Evolutionary conservation across 345 rosid genomes (phyloP).

Genomic region (Hevea brasiliensis): DNA sequence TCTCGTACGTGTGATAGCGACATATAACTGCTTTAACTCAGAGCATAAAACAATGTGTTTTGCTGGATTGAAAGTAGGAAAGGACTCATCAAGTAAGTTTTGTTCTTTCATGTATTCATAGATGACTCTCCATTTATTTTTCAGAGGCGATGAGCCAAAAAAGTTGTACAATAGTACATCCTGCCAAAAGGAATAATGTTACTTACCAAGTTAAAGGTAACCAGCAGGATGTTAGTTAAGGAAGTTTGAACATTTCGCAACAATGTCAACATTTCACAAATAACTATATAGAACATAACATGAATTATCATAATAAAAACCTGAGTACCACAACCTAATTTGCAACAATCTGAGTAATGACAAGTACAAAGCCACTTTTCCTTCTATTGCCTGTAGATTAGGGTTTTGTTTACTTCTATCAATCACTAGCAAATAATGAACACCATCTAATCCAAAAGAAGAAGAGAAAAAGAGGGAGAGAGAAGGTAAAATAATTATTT

Average conservation of each 20-base stretch:
- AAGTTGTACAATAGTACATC: conserved; percentile 49
- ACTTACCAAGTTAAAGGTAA: neutral
- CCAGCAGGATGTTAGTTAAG: neutral
- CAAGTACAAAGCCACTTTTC: neutral
- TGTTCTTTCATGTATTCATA: conserved; percentile 43
- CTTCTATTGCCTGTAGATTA: too few relatives aligned
- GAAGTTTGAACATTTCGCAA: neutral
- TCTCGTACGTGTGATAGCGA: conserved; percentile 52
- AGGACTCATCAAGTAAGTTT: conserved; percentile 22
- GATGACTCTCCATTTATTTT: conserved; percentile 48
- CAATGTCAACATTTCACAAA: too few relatives aligned
- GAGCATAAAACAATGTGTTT: conserved; percentile 47
- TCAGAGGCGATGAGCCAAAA: conserved; percentile 47
- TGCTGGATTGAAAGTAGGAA: conserved; percentile 27
- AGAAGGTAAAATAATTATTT: neutral
- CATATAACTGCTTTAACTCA: conserved; percentile 51
- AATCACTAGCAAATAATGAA: too few relatives aligned
- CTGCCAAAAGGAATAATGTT: conserved; percentile 7
- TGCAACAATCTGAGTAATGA: neutral
- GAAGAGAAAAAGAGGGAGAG: neutral
- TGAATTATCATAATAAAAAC: too few relatives aligned
- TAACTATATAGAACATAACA: too few relatives aligned
- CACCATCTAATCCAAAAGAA: neutral
- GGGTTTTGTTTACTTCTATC: neutral
- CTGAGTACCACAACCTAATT: neutral